A percentile compares a stretch with the other conserved stretches of the same genome.
These are phyloP conservation scores for Halophytophthora polymorphica DNA, from an alignment of 352 stramenopile species.

Conservation along the genomic window DNA sequence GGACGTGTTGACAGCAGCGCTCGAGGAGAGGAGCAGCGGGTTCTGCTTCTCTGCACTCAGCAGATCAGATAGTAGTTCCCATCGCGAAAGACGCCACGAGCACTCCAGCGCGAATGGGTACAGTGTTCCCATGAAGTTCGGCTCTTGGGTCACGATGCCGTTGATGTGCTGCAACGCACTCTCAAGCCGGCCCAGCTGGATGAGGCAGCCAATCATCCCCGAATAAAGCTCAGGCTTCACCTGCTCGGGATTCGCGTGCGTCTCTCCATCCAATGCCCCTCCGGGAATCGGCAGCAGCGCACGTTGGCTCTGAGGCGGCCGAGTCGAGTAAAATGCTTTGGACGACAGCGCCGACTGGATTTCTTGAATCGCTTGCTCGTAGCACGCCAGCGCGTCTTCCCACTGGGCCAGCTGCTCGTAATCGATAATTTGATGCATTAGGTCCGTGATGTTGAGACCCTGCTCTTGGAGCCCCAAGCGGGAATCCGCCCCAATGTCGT, in stretches of 20 bases:
- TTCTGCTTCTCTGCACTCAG: constrained; percentile 75
- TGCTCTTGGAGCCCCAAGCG: constrained; percentile 27
- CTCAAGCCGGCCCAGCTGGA: constrained; percentile 79
- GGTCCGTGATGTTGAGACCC: constrained; percentile 50
- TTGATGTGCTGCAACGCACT: constrained; percentile 86
- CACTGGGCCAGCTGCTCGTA: constrained; percentile 69
- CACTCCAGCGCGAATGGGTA: constrained; percentile 84
- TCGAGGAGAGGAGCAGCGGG: constrained; percentile 42
- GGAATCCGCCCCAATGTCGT: constrained; percentile 19
- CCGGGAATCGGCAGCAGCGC: constrained; percentile 15
- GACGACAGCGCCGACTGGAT: constrained; percentile 50
- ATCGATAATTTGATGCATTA: constrained; percentile 71
- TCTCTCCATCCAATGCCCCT: constrained; percentile 28
- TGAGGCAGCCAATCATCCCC: constrained; percentile 81
- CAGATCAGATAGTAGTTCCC: constrained; percentile 74
- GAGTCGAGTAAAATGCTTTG: constrained; percentile 17
- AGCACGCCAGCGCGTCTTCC: constrained; percentile 74
- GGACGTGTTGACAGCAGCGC: constrained; percentile 5
- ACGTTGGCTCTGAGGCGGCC: constrained; percentile 18
- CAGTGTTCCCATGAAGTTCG: constrained; percentile 70
- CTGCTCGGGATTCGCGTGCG: constrained; percentile 40
- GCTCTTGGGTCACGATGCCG: constrained; percentile 77
- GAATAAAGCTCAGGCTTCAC: constrained; percentile 77
- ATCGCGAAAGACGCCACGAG: constrained; percentile 82
- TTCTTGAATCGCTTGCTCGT: constrained; percentile 75